phyloP scores from a whole-genome alignment of 179 eudicot species.

The Silene noctiflora region DNA sequence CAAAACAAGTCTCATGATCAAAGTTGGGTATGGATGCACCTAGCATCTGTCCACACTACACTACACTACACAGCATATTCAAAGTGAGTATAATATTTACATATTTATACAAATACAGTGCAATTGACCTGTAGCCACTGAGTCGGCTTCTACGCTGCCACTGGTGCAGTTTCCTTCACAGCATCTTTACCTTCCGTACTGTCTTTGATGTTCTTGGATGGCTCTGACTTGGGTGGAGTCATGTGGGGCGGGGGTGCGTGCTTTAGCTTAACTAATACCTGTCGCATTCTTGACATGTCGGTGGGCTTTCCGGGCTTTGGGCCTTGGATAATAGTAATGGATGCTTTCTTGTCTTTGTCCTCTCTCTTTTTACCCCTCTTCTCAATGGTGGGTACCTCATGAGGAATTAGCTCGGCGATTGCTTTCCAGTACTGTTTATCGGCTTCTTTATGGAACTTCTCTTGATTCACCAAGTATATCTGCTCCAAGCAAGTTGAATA shows the following conservation, averaged over 20 bases:
- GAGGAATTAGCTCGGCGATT: constrained; percentile 83
- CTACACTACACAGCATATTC: constrained; percentile 13
- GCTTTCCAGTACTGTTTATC: constrained; percentile 97
- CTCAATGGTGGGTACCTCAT: constrained; percentile 80
- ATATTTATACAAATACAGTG: constrained; percentile 17
- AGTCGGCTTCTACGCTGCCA: constrained; percentile 27
- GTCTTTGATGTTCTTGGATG: constrained; percentile 48
- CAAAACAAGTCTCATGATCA: constrained; percentile 17
- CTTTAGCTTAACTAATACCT: constrained; percentile 72
- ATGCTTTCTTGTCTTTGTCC: constrained; percentile 76
- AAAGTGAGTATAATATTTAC: neutral
- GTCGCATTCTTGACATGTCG: constrained; percentile 83
- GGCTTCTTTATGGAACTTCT: constrained; percentile 87
- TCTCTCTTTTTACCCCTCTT: constrained; percentile 90
- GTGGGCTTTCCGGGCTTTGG: constrained; percentile 97
- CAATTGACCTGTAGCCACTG: constrained; percentile 35
- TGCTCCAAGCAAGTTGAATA: constrained; percentile 22
- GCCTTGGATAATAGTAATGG: constrained; percentile 74
- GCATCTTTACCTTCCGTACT: constrained; percentile 31
- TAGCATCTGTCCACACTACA: constrained; percentile 17
- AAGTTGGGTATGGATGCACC: neutral
- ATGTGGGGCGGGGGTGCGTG: constrained; percentile 90
- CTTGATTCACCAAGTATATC: constrained; percentile 66
- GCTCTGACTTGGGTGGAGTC: constrained; percentile 68
- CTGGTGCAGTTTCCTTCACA: constrained; percentile 28